These are phyloP conservation scores for Pleurotus salmoneostramineus DNA, from an alignment of 768 basidiomycete species.

Conservation along the genomic window DNA sequence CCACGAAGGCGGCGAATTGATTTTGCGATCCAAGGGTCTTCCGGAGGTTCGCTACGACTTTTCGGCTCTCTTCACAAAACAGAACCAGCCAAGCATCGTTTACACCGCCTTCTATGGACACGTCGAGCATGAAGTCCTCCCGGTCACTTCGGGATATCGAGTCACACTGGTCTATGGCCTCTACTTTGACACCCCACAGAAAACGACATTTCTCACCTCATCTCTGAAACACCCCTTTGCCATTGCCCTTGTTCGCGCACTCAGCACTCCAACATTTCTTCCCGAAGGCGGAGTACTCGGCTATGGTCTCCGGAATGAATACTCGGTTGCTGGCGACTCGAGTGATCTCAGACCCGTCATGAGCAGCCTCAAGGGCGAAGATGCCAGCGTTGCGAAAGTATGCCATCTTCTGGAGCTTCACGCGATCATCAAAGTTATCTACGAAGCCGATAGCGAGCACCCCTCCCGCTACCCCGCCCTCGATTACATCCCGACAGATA, in stretches of 20 bases:
- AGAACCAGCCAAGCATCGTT: slow-evolving; percentile 14
- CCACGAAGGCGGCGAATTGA: slow-evolving; percentile 38
- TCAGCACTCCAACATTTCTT: slow-evolving; percentile 28
- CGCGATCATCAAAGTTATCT: too few species aligned
- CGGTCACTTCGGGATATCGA: slow-evolving; percentile 33
- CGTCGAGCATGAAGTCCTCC: slow-evolving; percentile 39
- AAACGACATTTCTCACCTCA: not conserved
- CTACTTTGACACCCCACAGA: slow-evolving; percentile 6
- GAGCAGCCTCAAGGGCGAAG: slow-evolving; percentile 15
- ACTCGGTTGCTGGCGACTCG: slow-evolving; percentile 20
- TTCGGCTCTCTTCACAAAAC: slow-evolving; percentile 15
- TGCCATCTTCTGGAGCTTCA: too few species aligned
- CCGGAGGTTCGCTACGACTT: slow-evolving; percentile 34
- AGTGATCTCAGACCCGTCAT: slow-evolving; percentile 1
- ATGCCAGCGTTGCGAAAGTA: too few species aligned
- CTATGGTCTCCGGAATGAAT: slow-evolving; percentile 34
- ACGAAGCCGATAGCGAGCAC: too few species aligned
- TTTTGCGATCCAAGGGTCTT: slow-evolving; percentile 23
- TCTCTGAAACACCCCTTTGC: not conserved
- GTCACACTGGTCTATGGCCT: slow-evolving; percentile 40
- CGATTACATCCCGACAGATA: too few species aligned
- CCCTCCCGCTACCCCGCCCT: too few species aligned
- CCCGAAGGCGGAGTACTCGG: slow-evolving; percentile 34
- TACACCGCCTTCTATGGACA: slow-evolving; percentile 41
- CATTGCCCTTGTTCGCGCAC: slow-evolving; percentile 19